These are phyloP conservation scores for Capsella bursapastoris DNA, from an alignment of 345 rosid species.

Conservation along the genomic window DNA sequence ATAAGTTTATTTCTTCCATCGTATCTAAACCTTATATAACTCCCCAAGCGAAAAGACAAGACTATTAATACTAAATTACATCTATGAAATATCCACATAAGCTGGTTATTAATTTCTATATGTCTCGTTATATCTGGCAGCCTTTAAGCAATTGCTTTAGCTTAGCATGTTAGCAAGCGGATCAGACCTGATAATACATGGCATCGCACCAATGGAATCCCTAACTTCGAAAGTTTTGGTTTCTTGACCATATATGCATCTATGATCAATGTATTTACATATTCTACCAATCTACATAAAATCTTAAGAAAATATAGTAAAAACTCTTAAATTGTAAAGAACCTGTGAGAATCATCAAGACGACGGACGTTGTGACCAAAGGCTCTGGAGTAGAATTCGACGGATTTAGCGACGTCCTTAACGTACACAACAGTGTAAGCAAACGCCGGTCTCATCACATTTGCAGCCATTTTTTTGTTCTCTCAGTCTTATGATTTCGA, in stretches of 20 bases:
- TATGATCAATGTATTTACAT: too few relatives aligned
- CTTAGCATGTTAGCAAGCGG: not conserved
- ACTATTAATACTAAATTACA: not conserved
- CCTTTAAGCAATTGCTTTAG: too few relatives aligned
- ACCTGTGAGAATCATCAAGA: constrained; percentile 76
- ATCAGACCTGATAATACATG: not conserved
- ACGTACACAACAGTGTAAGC: constrained; percentile 76
- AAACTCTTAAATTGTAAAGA: not conserved
- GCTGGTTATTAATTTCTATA: too few relatives aligned
- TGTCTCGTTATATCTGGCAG: too few relatives aligned
- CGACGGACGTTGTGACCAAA: constrained; percentile 75
- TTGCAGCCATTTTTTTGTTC: constrained; percentile 47
- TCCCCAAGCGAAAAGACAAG: not conserved
- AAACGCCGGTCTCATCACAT: constrained; percentile 52
- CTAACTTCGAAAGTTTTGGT: not conserved
- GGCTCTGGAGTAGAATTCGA: constrained; percentile 73
- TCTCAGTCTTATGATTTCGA: not conserved
- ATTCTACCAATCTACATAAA: not conserved
- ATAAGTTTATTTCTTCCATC: not conserved
- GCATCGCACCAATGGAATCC: not conserved
- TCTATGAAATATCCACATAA: too few relatives aligned
- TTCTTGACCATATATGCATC: not conserved
- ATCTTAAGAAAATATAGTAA: not conserved
- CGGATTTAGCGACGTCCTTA: constrained; percentile 68
- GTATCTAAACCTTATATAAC: not conserved